Percentiles rank a stretch among this genome's conserved stretches.
These are phyloP conservation scores for Trichosporon sp. DNA, from an alignment of 1,284 basidiomycete species.

Conservation along the genomic window DNA sequence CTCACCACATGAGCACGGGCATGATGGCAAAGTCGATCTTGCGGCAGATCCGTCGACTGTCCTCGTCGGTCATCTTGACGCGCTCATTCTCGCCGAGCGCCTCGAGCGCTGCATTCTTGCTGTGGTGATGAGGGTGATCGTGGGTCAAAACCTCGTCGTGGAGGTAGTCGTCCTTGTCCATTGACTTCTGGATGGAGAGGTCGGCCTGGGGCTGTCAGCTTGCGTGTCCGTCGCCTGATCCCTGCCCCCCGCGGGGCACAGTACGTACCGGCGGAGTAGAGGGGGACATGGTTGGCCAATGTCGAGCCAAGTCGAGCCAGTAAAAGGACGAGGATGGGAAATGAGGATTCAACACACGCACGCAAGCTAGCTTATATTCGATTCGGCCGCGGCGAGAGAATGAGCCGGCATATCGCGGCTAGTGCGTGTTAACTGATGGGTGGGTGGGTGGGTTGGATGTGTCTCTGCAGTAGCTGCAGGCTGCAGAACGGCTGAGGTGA, in stretches of 20 bases:
- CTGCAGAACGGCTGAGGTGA: too few species aligned
- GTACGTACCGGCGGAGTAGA: not conserved
- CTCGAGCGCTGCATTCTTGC: constrained; percentile 55
- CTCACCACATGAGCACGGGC: constrained; percentile 30
- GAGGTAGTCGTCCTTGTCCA: constrained; percentile 59
- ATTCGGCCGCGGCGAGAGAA: too few species aligned
- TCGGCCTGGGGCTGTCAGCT: constrained; percentile 6
- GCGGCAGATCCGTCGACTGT: constrained; percentile 24
- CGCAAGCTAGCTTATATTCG: not conserved
- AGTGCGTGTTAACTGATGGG: too few species aligned
- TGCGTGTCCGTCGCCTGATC: not conserved
- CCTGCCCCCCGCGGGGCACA: too few species aligned
- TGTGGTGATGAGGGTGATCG: constrained; percentile 49
- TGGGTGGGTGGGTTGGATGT: too few species aligned
- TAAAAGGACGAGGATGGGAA: too few species aligned
- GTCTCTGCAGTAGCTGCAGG: too few species aligned
- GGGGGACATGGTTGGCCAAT: not conserved
- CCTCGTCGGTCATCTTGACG: constrained; percentile 26
- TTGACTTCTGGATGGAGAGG: constrained; percentile 11
- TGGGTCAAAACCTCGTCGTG: constrained; percentile 57
- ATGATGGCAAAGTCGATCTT: constrained; percentile 34
- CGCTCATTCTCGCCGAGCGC: constrained; percentile 45
- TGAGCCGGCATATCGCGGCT: not conserved
- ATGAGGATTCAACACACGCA: too few species aligned
- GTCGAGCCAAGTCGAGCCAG: too few species aligned